Evolutionary conservation across 306 rosid genomes (phyloP), one percentile per base, ranked within the genome.

Genomic region (Dryas alaskensis): DNA sequence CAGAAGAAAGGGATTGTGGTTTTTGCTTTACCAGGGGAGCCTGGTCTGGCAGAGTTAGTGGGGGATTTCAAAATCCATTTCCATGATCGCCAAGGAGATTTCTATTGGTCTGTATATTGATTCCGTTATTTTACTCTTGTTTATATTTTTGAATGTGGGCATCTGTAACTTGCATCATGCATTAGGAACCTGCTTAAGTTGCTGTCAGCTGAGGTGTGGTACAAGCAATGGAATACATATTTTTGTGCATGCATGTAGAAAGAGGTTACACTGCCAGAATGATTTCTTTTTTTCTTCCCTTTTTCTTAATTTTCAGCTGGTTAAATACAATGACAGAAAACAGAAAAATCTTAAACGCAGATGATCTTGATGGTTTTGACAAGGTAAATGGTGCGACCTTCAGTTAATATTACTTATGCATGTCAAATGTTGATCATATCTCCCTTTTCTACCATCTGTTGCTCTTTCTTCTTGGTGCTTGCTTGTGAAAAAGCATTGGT

Each of bases 11-110:
- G 97, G 79, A 84, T 92, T 55, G 89, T 89, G 78, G 97, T 89
- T 83, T 94, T 94, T 74, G 97, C 96, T 3, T 84, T 92, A 69
- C 97, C 97, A 19, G 90, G 99, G 76, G 96, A 94, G 75, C 96
- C 95, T 42, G 97, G 99, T 87, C 87, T 94, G 57, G 85, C 99
- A 48, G 97, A 92, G 73, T 70, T 94, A 73, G 64, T 66, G 27
- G 97, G 99, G 72, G 99, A 91, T 87, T 88, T 94, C 80, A 94
- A 92, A 84, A 82, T 94, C 76, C 91, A 88, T 76, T 94, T 94
- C 74, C 97, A 88, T 45, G 97, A 94, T 52, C 91, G 92, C 54
- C 96, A 94, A 51, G 97, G 99, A 86, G 97, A 92, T 82, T 94
- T 89, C 82, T 92, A 92, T 81, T 92, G 96, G 99, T 94, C 66